Percentiles rank a stretch among this genome's conserved stretches.
Evolutionary conservation across 2,329 filamentous ascomycete genomes (phyloP).

Genomic region (Didymella exigua): DNA sequence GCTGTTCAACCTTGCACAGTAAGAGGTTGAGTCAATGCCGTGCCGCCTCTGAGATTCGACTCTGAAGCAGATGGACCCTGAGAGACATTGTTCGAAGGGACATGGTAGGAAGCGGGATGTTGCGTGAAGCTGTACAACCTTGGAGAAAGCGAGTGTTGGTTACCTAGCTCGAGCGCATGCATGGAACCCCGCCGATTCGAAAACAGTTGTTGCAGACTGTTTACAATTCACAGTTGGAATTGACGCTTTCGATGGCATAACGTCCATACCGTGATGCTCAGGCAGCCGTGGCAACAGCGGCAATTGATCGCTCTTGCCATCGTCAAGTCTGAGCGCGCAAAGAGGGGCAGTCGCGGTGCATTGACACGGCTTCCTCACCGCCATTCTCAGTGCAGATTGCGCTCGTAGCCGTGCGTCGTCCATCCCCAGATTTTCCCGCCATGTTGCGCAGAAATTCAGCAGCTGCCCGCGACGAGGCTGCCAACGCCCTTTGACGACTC

Average conservation of each 20-base stretch:
- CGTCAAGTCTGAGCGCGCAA: conserved; percentile 18
- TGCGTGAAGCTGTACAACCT: conserved; percentile 9
- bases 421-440: conserved; percentile 31
- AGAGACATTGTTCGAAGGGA: not conserved
- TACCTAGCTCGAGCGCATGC: conserved; percentile 19
- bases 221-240: conserved; percentile 1
- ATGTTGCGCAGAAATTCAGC: conserved; percentile 20
- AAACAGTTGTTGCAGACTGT: conserved; percentile 18
- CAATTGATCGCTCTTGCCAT: conserved; percentile 11
- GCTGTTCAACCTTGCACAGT: conserved; percentile 8
- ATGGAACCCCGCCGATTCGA: conserved; percentile 41
- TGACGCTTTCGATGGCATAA: not conserved
- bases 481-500: conserved; percentile 9
- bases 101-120: conserved; percentile 5
- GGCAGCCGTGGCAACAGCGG: conserved; percentile 8
- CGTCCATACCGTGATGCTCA: not conserved
- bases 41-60: not conserved
- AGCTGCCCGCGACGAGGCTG: conserved; percentile 15
- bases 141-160: conserved; percentile 1
- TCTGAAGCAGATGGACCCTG: conserved; percentile 10
- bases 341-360: conserved; percentile 26
- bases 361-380: conserved; percentile 30
- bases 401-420: conserved; percentile 34
- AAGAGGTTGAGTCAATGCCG: not conserved
- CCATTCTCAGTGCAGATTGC: conserved; percentile 32